Conservation (phyloP, 768 basidiomycete species). For the Xerocomellus intermedius region DNA sequence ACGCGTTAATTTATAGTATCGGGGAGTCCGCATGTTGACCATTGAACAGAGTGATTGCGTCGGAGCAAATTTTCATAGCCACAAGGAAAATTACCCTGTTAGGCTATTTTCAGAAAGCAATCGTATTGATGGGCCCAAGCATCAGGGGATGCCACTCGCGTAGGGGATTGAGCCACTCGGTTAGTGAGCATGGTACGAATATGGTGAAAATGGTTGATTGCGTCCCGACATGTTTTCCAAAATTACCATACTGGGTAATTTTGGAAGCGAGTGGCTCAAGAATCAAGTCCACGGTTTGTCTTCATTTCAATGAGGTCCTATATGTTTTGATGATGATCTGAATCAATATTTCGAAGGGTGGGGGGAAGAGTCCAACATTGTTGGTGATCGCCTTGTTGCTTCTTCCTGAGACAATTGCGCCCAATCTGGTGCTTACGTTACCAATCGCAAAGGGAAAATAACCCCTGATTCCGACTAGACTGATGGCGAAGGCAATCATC, state of each 20-base stretch:
- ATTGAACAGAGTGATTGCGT: slow-evolving; percentile 26
- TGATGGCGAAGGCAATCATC: no score
- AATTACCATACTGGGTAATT: slow-evolving; percentile 4
- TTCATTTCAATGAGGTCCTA: no score
- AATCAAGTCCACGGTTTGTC: neutral
- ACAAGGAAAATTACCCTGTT: slow-evolving; percentile 20
- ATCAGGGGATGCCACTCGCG: slow-evolving; percentile 14
- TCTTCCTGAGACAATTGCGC: slow-evolving; percentile 3
- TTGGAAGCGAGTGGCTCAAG: slow-evolving; percentile 4
- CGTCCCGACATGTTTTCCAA: slow-evolving; percentile 10
- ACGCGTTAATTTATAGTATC: slow-evolving; percentile 17
- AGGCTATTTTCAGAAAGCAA: slow-evolving; percentile 18
- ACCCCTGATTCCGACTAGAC: no score
- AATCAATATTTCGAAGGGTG: neutral
- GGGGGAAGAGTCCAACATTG: neutral
- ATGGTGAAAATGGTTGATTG: slow-evolving; percentile 20
- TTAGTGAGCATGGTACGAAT: slow-evolving; percentile 7
- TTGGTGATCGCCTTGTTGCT: slow-evolving; percentile 1
- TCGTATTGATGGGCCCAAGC: slow-evolving; percentile 18
- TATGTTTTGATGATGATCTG: neutral
- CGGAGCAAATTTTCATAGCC: slow-evolving; percentile 20
- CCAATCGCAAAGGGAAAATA: neutral
- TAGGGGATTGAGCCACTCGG: slow-evolving; percentile 26
- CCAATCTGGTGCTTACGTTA: slow-evolving; percentile 3
- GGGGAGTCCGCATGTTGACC: slow-evolving; percentile 12